These are phyloP conservation scores for Chenopodium suecicum DNA, from an alignment of 148 eudicot genomes.

Conservation along the genomic window DNA sequence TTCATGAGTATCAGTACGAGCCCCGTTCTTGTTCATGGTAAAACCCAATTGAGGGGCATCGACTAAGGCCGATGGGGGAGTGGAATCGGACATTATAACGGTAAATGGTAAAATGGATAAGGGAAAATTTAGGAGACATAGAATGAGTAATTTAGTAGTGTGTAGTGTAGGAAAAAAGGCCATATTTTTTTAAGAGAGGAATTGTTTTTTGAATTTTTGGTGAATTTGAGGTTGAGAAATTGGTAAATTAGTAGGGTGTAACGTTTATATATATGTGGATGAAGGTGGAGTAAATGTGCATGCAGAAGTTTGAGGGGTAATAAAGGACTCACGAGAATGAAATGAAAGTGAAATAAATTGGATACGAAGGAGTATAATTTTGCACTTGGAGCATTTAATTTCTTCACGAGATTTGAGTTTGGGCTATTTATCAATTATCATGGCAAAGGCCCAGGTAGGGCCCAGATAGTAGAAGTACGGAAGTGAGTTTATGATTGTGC, in stretches of 20 bases:
- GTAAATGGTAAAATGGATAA: slow-evolving; percentile 43
- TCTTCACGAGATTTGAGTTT: slow-evolving; percentile 51
- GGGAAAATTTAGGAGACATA: slow-evolving; percentile 31
- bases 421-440: neutral
- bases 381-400: slow-evolving; percentile 38
- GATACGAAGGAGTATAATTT: neutral
- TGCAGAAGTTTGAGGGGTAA: slow-evolving; percentile 22
- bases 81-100: slow-evolving; percentile 61
- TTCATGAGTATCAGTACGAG: slow-evolving; percentile 60
- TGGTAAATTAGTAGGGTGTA: neutral
- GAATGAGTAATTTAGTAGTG: slow-evolving; percentile 19
- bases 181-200: slow-evolving; percentile 28
- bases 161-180: slow-evolving; percentile 6
- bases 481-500: too few relatives aligned
- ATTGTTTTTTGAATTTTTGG: neutral
- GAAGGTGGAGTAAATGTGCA: slow-evolving; percentile 6
- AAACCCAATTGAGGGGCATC: slow-evolving; percentile 72
- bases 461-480: neutral
- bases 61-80: slow-evolving; percentile 52
- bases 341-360: slow-evolving; percentile 44
- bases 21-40: slow-evolving; percentile 51
- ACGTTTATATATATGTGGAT: slow-evolving; percentile 6
- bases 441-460: neutral
- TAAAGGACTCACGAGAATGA: slow-evolving; percentile 58
- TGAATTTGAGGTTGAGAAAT: neutral